phyloP scores from a whole-genome alignment of 2,329 filamentous ascomycete species.

The Calonectria fujianensis region DNA sequence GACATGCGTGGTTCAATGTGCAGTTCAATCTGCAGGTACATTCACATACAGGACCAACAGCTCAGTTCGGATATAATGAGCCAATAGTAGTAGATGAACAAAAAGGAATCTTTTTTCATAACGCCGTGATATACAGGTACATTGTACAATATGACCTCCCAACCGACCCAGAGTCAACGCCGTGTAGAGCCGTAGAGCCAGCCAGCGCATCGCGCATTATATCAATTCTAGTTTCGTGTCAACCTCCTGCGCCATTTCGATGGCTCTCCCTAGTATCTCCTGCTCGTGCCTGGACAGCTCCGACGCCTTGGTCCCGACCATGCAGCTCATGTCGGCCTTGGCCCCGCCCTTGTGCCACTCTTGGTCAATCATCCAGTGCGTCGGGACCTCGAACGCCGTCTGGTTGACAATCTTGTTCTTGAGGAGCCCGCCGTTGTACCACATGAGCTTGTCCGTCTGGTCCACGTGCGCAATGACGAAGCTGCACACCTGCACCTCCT shows the following conservation, averaged over 20 bases:
- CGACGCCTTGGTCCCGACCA: constrained; percentile 51
- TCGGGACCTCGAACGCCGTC: constrained; percentile 60
- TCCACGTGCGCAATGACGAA: constrained; percentile 66
- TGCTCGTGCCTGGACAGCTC: constrained; percentile 34
- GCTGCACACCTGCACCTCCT: constrained; percentile 59
- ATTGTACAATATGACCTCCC: neutral
- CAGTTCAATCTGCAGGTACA: neutral
- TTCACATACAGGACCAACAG: neutral
- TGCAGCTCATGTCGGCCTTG: constrained; percentile 62
- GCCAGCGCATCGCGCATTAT: neutral
- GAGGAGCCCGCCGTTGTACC: constrained; percentile 66
- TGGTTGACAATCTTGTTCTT: constrained; percentile 62
- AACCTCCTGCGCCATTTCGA: constrained; percentile 35
- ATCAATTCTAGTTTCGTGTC: neutral
- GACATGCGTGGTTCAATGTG: neutral
- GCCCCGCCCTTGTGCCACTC: constrained; percentile 59
- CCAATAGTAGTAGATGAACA: neutral
- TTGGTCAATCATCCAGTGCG: constrained; percentile 64
- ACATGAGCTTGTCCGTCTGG: constrained; percentile 60
- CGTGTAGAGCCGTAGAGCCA: neutral
- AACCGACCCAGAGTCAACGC: neutral
- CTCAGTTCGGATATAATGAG: too few relatives aligned
- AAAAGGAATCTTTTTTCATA: neutral
- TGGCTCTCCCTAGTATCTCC: constrained; percentile 37
- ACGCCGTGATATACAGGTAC: neutral